A percentile compares a stretch with the other conserved stretches of the same genome.
Conservation (phyloP, 2,329 filamentous ascomycete species). For the Didymella glomerata region DNA sequence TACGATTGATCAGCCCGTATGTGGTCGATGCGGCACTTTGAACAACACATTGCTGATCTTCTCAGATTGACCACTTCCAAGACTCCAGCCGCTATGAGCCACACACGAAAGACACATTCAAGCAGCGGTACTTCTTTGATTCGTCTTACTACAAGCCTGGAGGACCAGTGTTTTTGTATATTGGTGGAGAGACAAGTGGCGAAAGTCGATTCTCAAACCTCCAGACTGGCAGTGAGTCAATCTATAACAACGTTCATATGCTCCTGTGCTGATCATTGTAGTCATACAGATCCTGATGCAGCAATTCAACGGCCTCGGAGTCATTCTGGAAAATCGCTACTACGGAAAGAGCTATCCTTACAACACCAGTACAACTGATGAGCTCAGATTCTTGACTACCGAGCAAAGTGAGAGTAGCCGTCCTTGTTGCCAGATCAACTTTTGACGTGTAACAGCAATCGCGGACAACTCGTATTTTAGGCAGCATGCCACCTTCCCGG, state of each 20-base stretch:
- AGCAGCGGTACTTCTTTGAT: slow-evolving; percentile 65
- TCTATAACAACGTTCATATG: no score
- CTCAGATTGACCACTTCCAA: slow-evolving; percentile 58
- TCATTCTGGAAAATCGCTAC: slow-evolving; percentile 63
- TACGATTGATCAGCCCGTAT: slow-evolving; percentile 39
- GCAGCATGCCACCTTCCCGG: slow-evolving; percentile 57
- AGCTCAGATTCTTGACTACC: slow-evolving; percentile 60
- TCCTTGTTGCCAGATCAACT: neutral
- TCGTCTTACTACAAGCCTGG: slow-evolving; percentile 63
- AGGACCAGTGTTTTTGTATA: slow-evolving; percentile 60
- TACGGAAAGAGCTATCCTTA: slow-evolving; percentile 62
- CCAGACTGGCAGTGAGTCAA: slow-evolving; percentile 51
- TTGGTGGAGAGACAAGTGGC: slow-evolving; percentile 57
- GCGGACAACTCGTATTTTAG: slow-evolving; percentile 64
- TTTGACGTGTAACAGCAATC: slow-evolving; percentile 45
- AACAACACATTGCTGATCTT: neutral
- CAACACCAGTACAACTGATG: slow-evolving; percentile 59
- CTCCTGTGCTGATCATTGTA: slow-evolving; percentile 23
- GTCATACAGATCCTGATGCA: slow-evolving; percentile 64
- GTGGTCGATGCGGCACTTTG: neutral
- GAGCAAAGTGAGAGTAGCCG: slow-evolving; percentile 53
- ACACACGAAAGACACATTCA: slow-evolving; percentile 60
- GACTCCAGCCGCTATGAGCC: slow-evolving; percentile 52
- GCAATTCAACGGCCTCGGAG: slow-evolving; percentile 62
- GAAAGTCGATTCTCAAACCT: slow-evolving; percentile 51